Base-by-base conservation (phyloP, 768 basidiomycete genomes). In the Macrolepiota dolichaula region DNA sequence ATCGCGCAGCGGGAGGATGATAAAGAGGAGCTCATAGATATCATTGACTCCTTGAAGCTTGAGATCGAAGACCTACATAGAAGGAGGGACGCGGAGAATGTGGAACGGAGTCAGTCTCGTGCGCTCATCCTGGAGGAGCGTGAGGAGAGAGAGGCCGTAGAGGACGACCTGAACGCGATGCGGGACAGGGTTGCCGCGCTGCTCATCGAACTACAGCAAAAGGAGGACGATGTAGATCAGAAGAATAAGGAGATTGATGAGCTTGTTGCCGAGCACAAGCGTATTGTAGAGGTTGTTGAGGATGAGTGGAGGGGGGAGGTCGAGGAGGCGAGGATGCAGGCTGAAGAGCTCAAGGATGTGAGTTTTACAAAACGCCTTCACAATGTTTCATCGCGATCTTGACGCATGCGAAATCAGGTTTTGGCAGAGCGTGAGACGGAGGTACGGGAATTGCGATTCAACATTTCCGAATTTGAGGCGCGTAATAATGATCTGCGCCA, bases 221-320 rank as follows among this genome's bases (percentile, higher is more conserved):
- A 85, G 72, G 91, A 96, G 67, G 91, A 95, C 63, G 95, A 96
- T 32, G 72, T 94, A 22, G 92, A 94, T 55, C 76, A 87, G 71
- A 89, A 90, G 76, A 82, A 82, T 59, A 77, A 81, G 61, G 92
- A 94, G 70, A 85, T 95, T 49, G 87, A 90, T 2, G 91, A 95
- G 51, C 71, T 96, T 49, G 80, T 94, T 4, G 76, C 75, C 5
- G 89, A 94, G 68, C 89, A 92, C 68, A 80, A 86, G 55, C 79
- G 84, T 29, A 88, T 91, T 56, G 84, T 93, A 2, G 81, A 83
- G 19, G 81, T 82, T 2, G 87, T 94, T 6, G 91, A 93, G 67
- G 84, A 87, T 46, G 91, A 92, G 66, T 96, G 94, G 94, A 77
- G 88, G 58, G 91, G 89, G 2, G 95, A 96, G 69, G 86, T 96